phyloP scores from a whole-genome alignment of 352 stramenopile genomes.

The Phytophthora lateralis region DNA sequence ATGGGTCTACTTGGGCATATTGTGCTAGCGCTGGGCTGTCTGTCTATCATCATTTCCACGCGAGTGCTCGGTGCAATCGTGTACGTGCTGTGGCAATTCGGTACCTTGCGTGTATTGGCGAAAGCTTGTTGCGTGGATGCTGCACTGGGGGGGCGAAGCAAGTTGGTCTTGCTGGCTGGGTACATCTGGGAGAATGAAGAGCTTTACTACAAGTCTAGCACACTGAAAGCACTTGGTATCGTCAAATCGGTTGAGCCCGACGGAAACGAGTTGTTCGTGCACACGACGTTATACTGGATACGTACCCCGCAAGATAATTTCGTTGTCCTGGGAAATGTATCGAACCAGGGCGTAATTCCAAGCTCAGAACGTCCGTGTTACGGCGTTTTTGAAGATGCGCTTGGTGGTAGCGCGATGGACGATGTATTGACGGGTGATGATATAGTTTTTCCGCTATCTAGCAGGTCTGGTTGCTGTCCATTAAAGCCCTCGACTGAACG shows the following conservation, averaged over 20 bases:
- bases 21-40: constrained; percentile 25
- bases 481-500: constrained; percentile 1
- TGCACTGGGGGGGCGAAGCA: constrained; percentile 20
- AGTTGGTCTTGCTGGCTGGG: constrained; percentile 28
- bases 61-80: constrained; percentile 14
- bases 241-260: constrained; percentile 22
- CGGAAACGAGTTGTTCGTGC: constrained; percentile 12
- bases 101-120: constrained; percentile 12
- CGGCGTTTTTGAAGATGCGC: constrained; percentile 16
- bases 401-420: constrained; percentile 9
- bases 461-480: background rate
- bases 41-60: constrained; percentile 14
- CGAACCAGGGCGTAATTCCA: constrained; percentile 5
- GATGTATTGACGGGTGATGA: background rate
- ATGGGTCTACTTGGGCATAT: constrained; percentile 25
- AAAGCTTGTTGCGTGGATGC: constrained; percentile 25
- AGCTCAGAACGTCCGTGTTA: constrained; percentile 7
- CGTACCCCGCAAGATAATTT: constrained; percentile 13
- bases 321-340: constrained; percentile 14
- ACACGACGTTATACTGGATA: constrained; percentile 25
- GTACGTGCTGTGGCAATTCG: constrained; percentile 15
- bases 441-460: background rate
- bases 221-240: constrained; percentile 28
- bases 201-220: constrained; percentile 25
- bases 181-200: constrained; percentile 23